These are phyloP conservation scores for Penicillium crystallinum DNA, from an alignment of 495 filamentous ascomycete species.

Conservation along the genomic window DNA sequence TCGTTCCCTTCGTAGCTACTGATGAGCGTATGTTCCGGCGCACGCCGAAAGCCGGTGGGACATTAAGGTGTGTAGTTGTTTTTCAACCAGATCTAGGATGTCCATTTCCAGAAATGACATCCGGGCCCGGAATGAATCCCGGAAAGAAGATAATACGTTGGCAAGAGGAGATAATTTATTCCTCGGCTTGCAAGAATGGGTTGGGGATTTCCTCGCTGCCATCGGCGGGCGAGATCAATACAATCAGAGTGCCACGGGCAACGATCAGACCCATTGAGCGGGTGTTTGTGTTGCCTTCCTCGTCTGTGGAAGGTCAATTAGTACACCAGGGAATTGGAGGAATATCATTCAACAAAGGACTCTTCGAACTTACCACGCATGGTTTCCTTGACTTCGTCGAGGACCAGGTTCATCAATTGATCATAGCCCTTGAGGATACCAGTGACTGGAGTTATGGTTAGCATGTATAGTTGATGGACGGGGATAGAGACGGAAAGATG, in stretches of 20 bases:
- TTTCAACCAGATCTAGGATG: background rate
- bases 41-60: slow-evolving; percentile 7
- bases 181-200: slow-evolving; percentile 74
- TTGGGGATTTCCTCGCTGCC: slow-evolving; percentile 95
- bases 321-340: background rate
- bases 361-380: slow-evolving; percentile 61
- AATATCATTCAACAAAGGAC: background rate
- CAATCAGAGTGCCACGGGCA: slow-evolving; percentile 85
- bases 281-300: slow-evolving; percentile 81
- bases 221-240: slow-evolving; percentile 86
- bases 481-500: background rate
- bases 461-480: slow-evolving; percentile 5
- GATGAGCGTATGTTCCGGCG: slow-evolving; percentile 12
- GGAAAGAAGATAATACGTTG: background rate
- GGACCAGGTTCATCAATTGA: slow-evolving; percentile 93
- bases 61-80: slow-evolving; percentile 1
- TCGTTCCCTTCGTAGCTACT: slow-evolving; percentile 26
- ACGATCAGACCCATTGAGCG: slow-evolving; percentile 86
- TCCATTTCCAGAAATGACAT: background rate
- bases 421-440: slow-evolving; percentile 93
- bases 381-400: slow-evolving; percentile 88
- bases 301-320: slow-evolving; percentile 52
- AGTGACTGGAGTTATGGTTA: slow-evolving; percentile 51
- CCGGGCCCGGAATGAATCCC: background rate
- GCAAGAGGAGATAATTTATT: slow-evolving; percentile 26